These are phyloP conservation scores for Gastrodia elata DNA, from an alignment of 106 monocot species.

Conservation along the genomic window DNA sequence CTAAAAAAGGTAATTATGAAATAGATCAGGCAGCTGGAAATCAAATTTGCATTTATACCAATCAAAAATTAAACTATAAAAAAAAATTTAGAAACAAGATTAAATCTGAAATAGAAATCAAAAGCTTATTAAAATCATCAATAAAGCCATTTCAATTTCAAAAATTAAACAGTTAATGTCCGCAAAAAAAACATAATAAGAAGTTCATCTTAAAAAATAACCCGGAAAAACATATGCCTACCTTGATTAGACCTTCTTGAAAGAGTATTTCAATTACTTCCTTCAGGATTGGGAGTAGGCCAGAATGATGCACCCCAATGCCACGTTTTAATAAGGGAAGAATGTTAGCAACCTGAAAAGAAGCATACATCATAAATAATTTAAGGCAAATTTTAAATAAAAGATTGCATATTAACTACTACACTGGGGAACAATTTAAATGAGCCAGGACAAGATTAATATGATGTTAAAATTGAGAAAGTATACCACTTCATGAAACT, in stretches of 20 bases:
- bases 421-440: neutral
- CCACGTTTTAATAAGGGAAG: conserved; percentile 90
- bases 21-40: neutral
- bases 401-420: neutral
- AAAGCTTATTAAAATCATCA: neutral
- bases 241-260: conserved; percentile 96
- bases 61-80: neutral
- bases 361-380: neutral
- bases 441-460: neutral
- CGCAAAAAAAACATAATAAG: neutral
- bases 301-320: conserved; percentile 97
- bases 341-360: conserved; percentile 80
- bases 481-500: neutral
- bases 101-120: neutral
- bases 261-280: conserved; percentile 98
- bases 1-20: neutral
- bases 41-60: neutral
- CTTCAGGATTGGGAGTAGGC: conserved; percentile 90
- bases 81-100: neutral
- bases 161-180: neutral
- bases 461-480: neutral
- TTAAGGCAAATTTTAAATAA: neutral
- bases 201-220: neutral
- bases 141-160: neutral
- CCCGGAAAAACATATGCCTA: conserved; percentile 12